phyloP scores from a whole-genome alignment of 2,329 filamentous ascomycete genomes.

The Paecilomyces fulvus region DNA sequence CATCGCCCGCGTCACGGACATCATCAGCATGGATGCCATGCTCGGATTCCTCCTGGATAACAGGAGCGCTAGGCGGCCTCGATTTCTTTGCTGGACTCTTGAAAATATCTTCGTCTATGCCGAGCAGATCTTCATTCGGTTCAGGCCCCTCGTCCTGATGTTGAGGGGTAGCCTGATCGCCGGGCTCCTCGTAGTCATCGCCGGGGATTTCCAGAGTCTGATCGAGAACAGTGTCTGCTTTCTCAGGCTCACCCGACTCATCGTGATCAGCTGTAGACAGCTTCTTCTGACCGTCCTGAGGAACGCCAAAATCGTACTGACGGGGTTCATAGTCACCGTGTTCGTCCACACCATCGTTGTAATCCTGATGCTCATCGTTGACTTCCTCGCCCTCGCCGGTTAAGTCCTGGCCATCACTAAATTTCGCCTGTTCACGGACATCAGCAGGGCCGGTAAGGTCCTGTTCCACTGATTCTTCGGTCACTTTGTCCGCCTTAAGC shows the following conservation, averaged over 20 bases:
- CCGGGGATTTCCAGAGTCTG: constrained; percentile 8
- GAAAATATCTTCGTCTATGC: constrained; percentile 24
- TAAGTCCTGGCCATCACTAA: neutral
- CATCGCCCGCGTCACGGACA: constrained; percentile 4
- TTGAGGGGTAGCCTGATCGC: constrained; percentile 5
- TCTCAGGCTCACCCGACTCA: constrained; percentile 7
- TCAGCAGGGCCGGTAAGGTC: constrained; percentile 1
- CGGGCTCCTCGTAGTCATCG: constrained; percentile 7
- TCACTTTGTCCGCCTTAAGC: constrained; percentile 8
- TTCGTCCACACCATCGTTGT: neutral
- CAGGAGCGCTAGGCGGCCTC: neutral
- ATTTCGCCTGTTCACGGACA: neutral
- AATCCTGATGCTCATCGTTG: constrained; percentile 3
- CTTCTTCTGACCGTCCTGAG: neutral
- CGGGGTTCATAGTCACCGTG: neutral
- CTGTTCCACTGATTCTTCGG: constrained; percentile 5
- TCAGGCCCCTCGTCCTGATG: constrained; percentile 6
- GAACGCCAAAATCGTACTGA: neutral
- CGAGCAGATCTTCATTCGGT: constrained; percentile 20
- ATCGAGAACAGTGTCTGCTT: constrained; percentile 6
- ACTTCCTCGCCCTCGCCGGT: constrained; percentile 2
- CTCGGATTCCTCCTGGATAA: constrained; percentile 8
- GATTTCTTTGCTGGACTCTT: constrained; percentile 15
- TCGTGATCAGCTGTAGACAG: neutral
- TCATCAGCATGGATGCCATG: constrained; percentile 11